Conservation (phyloP, 2,329 filamentous ascomycete species). For the Colletotrichum tofieldiae region DNA sequence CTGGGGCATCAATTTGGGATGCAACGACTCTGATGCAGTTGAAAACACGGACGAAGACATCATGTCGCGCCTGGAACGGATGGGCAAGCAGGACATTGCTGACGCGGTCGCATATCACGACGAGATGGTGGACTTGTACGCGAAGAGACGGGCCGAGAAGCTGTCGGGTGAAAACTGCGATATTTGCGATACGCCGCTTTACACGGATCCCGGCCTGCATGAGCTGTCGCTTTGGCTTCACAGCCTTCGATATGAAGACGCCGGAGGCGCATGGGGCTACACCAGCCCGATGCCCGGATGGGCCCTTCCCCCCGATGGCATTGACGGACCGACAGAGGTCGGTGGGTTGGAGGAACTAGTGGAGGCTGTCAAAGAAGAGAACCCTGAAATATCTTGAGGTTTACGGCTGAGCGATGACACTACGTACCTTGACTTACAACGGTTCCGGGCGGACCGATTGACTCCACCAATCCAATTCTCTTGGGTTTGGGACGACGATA, state of each 20-base stretch:
- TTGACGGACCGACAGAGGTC: slow-evolving; percentile 79
- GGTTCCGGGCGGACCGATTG: slow-evolving; percentile 35
- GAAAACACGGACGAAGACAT: slow-evolving; percentile 89
- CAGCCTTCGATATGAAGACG: slow-evolving; percentile 90
- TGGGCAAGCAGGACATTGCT: slow-evolving; percentile 95
- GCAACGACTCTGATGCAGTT: slow-evolving; percentile 74
- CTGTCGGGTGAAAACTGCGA: slow-evolving; percentile 89
- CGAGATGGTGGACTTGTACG: slow-evolving; percentile 91
- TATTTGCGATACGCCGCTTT: slow-evolving; percentile 88
- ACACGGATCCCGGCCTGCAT: slow-evolving; percentile 91
- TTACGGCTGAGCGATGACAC: slow-evolving; percentile 36
- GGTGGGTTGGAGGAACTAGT: slow-evolving; percentile 73
- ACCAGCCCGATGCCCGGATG: slow-evolving; percentile 87
- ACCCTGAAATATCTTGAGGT: slow-evolving; percentile 56
- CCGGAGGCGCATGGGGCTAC: slow-evolving; percentile 88
- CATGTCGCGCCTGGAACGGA: slow-evolving; percentile 85
- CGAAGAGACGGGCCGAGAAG: slow-evolving; percentile 92
- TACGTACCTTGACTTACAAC: slow-evolving; percentile 3
- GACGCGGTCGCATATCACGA: slow-evolving; percentile 95
- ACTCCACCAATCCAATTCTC: slow-evolving; percentile 19
- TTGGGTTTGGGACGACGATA: slow-evolving; percentile 27
- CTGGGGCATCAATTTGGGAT: slow-evolving; percentile 86
- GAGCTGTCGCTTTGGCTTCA: slow-evolving; percentile 96
- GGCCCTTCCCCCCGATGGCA: slow-evolving; percentile 85
- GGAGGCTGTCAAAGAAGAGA: slow-evolving; percentile 65